Conservation (phyloP, 352 stramenopile genomes). For the Pythium scleroteichum region DNA sequence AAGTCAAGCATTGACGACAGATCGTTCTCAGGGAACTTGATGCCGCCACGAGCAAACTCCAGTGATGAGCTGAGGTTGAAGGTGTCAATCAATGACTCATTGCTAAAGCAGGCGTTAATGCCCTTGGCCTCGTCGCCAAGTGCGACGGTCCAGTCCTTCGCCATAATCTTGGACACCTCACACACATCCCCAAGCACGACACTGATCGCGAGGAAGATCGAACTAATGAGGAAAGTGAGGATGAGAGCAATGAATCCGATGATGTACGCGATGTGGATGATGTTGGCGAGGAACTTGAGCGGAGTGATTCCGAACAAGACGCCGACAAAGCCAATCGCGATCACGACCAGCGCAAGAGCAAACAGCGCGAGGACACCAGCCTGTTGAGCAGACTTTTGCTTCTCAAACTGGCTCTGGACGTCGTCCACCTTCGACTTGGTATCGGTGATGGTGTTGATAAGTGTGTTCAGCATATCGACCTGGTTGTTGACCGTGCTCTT, state of each 20-base stretch:
- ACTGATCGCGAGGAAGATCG: slow-evolving; percentile 53
- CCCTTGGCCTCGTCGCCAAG: slow-evolving; percentile 49
- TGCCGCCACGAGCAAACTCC: slow-evolving; percentile 56
- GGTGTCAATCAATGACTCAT: slow-evolving; percentile 58
- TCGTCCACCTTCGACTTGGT: slow-evolving; percentile 35
- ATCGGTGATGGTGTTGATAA: slow-evolving; percentile 38
- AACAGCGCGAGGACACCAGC: slow-evolving; percentile 57
- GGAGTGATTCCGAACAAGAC: slow-evolving; percentile 67
- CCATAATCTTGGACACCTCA: slow-evolving; percentile 49
- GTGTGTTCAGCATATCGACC: slow-evolving; percentile 29
- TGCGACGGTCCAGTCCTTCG: slow-evolving; percentile 53
- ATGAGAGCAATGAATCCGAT: slow-evolving; percentile 68
- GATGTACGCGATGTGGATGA: slow-evolving; percentile 77
- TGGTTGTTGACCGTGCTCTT: slow-evolving; percentile 38
- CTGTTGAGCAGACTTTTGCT: slow-evolving; percentile 41
- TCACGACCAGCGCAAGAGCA: slow-evolving; percentile 46
- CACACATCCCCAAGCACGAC: slow-evolving; percentile 65
- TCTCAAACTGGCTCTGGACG: slow-evolving; percentile 39
- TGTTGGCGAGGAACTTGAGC: slow-evolving; percentile 56
- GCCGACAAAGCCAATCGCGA: slow-evolving; percentile 59
- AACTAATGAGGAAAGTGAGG: slow-evolving; percentile 60
- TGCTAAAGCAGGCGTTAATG: slow-evolving; percentile 64
- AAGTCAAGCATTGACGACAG: slow-evolving; percentile 43
- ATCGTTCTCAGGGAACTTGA: slow-evolving; percentile 45
- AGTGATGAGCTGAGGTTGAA: slow-evolving; percentile 58